Evolutionary conservation across 345 rosid genomes (phyloP).

Genomic region (Eucalyptus urophylla): DNA sequence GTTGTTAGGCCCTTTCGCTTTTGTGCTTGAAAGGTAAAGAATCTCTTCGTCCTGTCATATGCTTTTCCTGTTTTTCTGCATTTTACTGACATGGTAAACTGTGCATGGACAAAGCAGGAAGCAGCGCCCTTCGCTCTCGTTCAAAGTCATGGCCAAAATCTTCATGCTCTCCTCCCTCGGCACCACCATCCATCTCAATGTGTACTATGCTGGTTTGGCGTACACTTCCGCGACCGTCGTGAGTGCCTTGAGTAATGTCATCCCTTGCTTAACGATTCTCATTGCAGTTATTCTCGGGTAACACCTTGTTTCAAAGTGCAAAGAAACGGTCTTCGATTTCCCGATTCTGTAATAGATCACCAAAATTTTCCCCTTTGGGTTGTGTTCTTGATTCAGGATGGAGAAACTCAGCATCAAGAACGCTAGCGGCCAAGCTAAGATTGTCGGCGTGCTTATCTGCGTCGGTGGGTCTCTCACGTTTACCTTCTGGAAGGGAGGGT

Average conservation of each 20-base stretch:
- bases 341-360: neutral
- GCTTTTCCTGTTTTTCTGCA: neutral
- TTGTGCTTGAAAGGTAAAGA: conserved; percentile 25
- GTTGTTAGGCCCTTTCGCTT: conserved; percentile 28
- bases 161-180: conserved; percentile 29
- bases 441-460: conserved; percentile 15
- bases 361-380: neutral
- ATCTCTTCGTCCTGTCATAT: neutral
- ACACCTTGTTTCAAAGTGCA: neutral
- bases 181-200: conserved; percentile 30
- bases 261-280: conserved; percentile 28
- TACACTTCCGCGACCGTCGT: conserved; percentile 32
- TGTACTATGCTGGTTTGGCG: conserved; percentile 20
- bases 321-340: neutral
- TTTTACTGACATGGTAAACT: neutral
- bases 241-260: conserved; percentile 24
- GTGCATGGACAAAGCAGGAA: conserved; percentile 10
- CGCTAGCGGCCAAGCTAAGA: conserved; percentile 18
- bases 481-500: conserved; percentile 40
- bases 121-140: conserved; percentile 13
- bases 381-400: conserved; percentile 10
- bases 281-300: conserved; percentile 30
- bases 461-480: conserved; percentile 28
- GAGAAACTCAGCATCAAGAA: conserved; percentile 22
- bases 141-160: conserved; percentile 15